Conservation (phyloP, 176 grass and related monocot genomes). For the Avena sativa region DNA sequence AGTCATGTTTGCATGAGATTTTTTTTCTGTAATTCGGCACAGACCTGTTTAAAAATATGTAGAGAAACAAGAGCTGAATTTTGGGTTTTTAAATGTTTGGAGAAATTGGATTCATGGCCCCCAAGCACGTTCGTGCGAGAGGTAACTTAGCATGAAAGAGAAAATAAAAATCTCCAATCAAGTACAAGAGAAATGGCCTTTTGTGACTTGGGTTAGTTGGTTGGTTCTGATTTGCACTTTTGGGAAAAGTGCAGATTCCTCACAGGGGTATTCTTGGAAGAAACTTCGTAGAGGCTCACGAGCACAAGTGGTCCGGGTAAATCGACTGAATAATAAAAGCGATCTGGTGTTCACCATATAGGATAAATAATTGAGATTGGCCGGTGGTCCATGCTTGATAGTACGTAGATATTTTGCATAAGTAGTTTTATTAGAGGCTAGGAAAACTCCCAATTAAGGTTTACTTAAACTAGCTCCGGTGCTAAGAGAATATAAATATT, state of each 20-base stretch:
- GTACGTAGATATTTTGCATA: background rate
- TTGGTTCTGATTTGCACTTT: constrained; percentile 45
- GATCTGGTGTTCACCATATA: constrained; percentile 27
- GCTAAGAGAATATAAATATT: background rate
- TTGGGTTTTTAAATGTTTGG: too few relatives aligned
- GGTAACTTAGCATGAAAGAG: constrained; percentile 42
- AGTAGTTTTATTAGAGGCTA: background rate
- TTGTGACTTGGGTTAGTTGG: constrained; percentile 36
- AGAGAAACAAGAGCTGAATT: background rate
- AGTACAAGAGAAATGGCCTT: constrained; percentile 35
- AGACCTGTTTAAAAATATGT: background rate
- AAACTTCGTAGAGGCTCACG: background rate
- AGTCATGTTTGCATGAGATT: background rate
- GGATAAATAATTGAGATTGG: constrained; percentile 13
- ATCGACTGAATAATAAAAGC: constrained; percentile 33
- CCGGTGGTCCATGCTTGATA: background rate
- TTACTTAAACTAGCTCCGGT: background rate
- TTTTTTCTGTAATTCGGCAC: background rate
- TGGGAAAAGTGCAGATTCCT: constrained; percentile 51
- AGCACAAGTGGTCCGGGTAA: constrained; percentile 30
- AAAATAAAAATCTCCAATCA: constrained; percentile 40
- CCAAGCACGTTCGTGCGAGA: constrained; percentile 3
- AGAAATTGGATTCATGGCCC: background rate
- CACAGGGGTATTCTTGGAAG: constrained; percentile 23
- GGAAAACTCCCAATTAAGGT: background rate